phyloP scores from a whole-genome alignment of 345 rosid species.

The Pistacia vera region DNA sequence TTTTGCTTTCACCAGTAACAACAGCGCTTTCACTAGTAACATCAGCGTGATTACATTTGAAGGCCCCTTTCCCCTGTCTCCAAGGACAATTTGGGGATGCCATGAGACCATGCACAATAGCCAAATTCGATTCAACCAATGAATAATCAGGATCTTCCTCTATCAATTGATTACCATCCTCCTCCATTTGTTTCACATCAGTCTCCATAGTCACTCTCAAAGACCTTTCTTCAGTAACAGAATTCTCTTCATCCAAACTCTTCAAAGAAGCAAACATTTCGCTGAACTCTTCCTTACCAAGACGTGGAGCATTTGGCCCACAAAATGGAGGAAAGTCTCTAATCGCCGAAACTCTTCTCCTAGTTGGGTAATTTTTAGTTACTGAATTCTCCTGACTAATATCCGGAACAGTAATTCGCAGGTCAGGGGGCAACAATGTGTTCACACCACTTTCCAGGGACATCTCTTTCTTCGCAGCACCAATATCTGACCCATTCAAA shows the following conservation, averaged over 20 bases:
- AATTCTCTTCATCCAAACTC: slow-evolving; percentile 27
- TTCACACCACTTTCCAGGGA: not conserved
- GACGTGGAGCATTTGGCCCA: slow-evolving; percentile 42
- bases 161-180: slow-evolving; percentile 12
- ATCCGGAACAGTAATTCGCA: not conserved
- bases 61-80: slow-evolving; percentile 20
- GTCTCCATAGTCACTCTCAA: slow-evolving; percentile 14
- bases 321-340: slow-evolving; percentile 60
- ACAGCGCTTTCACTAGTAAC: too few species aligned
- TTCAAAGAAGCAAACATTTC: slow-evolving; percentile 17
- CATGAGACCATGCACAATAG: slow-evolving; percentile 36
- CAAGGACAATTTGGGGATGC: slow-evolving; percentile 30
- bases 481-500: slow-evolving; percentile 16
- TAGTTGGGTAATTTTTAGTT: slow-evolving; percentile 41
- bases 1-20: too few species aligned
- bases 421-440: not conserved
- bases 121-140: slow-evolving; percentile 15
- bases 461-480: slow-evolving; percentile 17
- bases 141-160: slow-evolving; percentile 15
- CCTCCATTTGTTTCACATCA: slow-evolving; percentile 25
- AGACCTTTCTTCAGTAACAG: slow-evolving; percentile 16
- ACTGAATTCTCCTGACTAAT: slow-evolving; percentile 13
- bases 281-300: slow-evolving; percentile 17
- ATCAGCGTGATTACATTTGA: slow-evolving; percentile 2
- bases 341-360: slow-evolving; percentile 47